Evolutionary conservation across 1,139 yeast genomes (phyloP), one percentile per base, ranked within the genome.

Genomic region (Hanseniaspora gamundiae): DNA sequence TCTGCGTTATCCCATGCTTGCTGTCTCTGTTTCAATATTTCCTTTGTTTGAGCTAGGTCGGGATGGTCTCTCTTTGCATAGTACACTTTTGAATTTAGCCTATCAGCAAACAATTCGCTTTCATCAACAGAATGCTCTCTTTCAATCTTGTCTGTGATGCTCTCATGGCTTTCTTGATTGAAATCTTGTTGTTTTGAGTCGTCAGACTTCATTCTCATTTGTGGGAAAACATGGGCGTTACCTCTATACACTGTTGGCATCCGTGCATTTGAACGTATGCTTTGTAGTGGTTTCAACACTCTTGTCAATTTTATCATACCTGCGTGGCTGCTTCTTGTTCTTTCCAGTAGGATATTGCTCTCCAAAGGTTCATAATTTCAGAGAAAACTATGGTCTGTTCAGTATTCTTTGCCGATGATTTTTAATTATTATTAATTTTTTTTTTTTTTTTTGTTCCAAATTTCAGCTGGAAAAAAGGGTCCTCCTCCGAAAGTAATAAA

Each of bases 71-170:
- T 36, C n/a, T 36, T 36, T 3, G 39, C 39, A 36, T 22, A 36
- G 17, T 36, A 36, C 19, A 14, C 13, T 10, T 8, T 22, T 16
- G 39, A 22, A 16, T n/a, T 36, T 4, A 36, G 17, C 7, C 20
- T 36, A 24, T 21, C 28, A 14, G 39, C 17, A 22, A 36, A 21
- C 11, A 36, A 21, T 22, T 36, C 39, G 17, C 29, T 22, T 22
- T 21, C 39, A 14, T 36, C 39, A 21, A 36, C 28, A n/a, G 28
- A 22, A 5, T 36, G 27, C 39, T 36, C 39, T 22, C 28, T 21
- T 3, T 21, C 28, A 9, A 36, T 36, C 20, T 36, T 36, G 28
- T 36, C 39, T 21, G 13, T 20, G 17, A 36, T 21, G 6, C 20
- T 14, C 13, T 33, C 22, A 11, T 29, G 33, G 6, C 17, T 11